These are phyloP conservation scores for Cryptococcus wingfieldii DNA, from an alignment of 1,284 basidiomycete species.

Conservation along the genomic window DNA sequence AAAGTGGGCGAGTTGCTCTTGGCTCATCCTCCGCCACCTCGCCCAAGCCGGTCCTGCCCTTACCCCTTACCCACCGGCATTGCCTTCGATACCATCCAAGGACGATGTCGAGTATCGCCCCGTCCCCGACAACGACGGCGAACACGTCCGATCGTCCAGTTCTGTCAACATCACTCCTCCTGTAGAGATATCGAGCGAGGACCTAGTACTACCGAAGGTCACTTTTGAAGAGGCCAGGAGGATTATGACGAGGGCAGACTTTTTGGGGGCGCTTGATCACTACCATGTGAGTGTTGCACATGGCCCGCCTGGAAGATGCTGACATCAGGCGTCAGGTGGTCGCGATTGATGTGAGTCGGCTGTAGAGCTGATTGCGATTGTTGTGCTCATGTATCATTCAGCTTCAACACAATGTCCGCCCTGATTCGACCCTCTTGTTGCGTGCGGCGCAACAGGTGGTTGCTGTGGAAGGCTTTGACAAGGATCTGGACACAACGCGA, in stretches of 20 bases:
- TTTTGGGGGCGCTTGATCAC: conserved; percentile 58
- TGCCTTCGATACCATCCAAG: neutral
- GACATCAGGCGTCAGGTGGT: conserved; percentile 56
- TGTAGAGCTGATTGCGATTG: neutral
- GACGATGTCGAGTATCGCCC: neutral
- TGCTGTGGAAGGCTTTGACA: conserved; percentile 66
- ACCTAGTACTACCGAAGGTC: conserved; percentile 35
- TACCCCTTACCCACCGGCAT: conserved; percentile 3
- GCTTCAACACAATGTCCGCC: conserved; percentile 70
- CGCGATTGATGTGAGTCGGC: conserved; percentile 64
- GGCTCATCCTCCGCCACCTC: conserved; percentile 38
- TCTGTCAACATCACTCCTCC: conserved; percentile 14
- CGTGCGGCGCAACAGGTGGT: conserved; percentile 66
- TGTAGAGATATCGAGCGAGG: conserved; percentile 18
- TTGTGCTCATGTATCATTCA: neutral
- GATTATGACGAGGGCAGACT: conserved; percentile 79
- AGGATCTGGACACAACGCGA: conserved; percentile 63
- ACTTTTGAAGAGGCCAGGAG: conserved; percentile 50
- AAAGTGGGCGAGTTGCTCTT: conserved; percentile 60
- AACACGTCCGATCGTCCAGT: conserved; percentile 8
- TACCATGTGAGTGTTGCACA: conserved; percentile 37
- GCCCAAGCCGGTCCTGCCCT: conserved; percentile 22
- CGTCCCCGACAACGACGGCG: neutral
- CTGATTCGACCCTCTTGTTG: conserved; percentile 70
- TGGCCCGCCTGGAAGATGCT: neutral